Evolutionary conservation across 225 moss, liverwort and hornwort species (phyloP), one percentile per base, ranked within the genome.

Genomic region (Pleurozium schreberi): DNA sequence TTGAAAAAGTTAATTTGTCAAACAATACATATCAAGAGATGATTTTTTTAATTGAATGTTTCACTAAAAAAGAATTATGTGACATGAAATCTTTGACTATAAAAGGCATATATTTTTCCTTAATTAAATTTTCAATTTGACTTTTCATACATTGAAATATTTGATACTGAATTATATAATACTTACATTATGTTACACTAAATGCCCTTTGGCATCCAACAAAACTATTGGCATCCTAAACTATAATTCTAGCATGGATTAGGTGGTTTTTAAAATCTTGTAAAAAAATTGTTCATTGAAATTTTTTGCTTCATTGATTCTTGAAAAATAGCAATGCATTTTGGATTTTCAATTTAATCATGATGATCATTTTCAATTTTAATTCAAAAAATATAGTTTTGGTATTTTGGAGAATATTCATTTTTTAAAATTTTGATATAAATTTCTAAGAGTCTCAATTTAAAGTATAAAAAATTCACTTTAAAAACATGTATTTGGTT

Each of bases 381-480:
- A 58, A 40, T 80, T 40, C 28, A 58, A 58, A 57, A 57, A 57
- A 3, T 0, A 40, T 18, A 58, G 31, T 27, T 26, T 79, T n/a
- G 17, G 58, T 40, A 40, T n/a, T 59, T 27, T 18, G 0, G 1
- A 38, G 2, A 27, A 58, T 27, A n/a, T 78, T 55, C 3, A 14
- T 38, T 4, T 12, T 36, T 36, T 14, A 2, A 22, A 21, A 20
- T 31, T 50, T 52, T 50, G 1, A 36, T 53, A 36, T 14, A 9
- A 18, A 14, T 14, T 13, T 52, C 5, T 9, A 34, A 21, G 3
- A 52, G 2, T 21, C 22, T 76, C 14, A 76, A 14, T 9, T 36
- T 4, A 8, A 34, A 52, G 13, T 52, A 5, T 21, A 8, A 22
- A 20, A 10, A 52, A 25, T 3, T 0, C 0, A 38, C 6, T n/a